A percentile compares a stretch with the other conserved stretches of the same genome.
Conservation (phyloP, 352 stramenopile genomes). For the Thalassiosira exigua region DNA sequence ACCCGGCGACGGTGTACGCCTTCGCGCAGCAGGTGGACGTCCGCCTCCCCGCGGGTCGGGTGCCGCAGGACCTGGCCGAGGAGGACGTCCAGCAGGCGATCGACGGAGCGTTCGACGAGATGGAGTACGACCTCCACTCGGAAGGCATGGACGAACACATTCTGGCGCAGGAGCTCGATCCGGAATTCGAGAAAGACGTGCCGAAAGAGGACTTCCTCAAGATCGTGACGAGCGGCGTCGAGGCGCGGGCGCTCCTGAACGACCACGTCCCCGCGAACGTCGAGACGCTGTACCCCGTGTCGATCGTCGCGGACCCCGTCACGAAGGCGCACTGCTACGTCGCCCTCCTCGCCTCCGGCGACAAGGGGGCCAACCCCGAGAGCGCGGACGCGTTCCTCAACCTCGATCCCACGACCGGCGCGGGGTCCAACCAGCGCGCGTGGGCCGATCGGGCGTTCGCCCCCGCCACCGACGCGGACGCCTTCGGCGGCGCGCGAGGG, state of each 20-base stretch:
- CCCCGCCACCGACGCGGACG: constrained; percentile 18
- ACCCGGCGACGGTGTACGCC: constrained; percentile 12
- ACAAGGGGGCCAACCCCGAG: constrained; percentile 16
- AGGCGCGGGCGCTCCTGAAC: constrained; percentile 45
- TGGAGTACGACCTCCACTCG: constrained; percentile 14
- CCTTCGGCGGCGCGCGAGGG: constrained; percentile 28
- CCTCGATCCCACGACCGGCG: constrained; percentile 41
- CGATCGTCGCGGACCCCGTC: constrained; percentile 45
- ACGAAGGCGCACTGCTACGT: constrained; percentile 58
- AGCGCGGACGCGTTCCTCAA: constrained; percentile 12
- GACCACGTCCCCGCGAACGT: constrained; percentile 14
- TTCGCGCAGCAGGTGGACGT: constrained; percentile 32
- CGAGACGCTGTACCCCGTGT: constrained; percentile 49
- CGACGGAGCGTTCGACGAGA: constrained; percentile 21
- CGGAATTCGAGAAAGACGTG: constrained; percentile 18
- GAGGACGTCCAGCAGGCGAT: constrained; percentile 19
- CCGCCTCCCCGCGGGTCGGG: constrained; percentile 8
- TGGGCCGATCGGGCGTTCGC: constrained; percentile 14
- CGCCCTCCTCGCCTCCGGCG: constrained; percentile 30
- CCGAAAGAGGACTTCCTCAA: constrained; percentile 15
- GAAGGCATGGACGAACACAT: constrained; percentile 19
- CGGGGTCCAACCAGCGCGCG: constrained; percentile 13
- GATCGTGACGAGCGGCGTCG: constrained; percentile 51
- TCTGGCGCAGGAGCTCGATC: constrained; percentile 12
- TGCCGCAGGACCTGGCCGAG: background rate